phyloP scores from a whole-genome alignment of 2,329 filamentous ascomycete genomes.

The Amesomyces nigricolor region DNA sequence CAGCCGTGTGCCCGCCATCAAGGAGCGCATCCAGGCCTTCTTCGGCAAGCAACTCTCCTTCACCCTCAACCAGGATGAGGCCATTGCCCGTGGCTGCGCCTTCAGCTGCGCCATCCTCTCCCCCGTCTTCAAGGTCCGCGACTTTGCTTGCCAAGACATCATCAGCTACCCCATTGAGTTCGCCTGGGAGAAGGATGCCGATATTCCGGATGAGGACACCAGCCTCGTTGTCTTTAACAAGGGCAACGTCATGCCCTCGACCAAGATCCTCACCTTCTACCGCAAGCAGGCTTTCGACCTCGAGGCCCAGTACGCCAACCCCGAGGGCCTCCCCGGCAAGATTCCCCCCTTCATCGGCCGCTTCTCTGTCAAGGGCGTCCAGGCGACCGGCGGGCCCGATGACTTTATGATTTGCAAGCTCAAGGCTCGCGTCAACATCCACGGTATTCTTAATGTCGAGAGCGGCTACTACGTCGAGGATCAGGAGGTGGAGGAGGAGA shows the following conservation, averaged over 20 bases:
- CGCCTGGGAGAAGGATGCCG: constrained; percentile 95
- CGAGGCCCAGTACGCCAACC: constrained; percentile 87
- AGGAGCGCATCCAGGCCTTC: constrained; percentile 82
- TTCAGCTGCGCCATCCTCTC: constrained; percentile 98
- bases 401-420: constrained; percentile 99
- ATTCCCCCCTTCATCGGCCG: constrained; percentile 91
- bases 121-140: constrained; percentile 94
- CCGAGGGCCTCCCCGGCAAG: constrained; percentile 82
- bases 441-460: constrained; percentile 94
- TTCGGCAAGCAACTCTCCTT: constrained; percentile 91
- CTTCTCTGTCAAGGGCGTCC: constrained; percentile 96
- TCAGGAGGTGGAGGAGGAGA: constrained; percentile 80
- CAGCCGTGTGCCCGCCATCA: constrained; percentile 88
- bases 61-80: constrained; percentile 98
- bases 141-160: constrained; percentile 96
- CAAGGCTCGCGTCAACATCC: constrained; percentile 92
- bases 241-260: constrained; percentile 94
- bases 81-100: constrained; percentile 87
- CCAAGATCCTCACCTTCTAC: constrained; percentile 99
- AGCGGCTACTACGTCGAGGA: constrained; percentile 98
- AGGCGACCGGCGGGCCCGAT: constrained; percentile 76
- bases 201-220: constrained; percentile 98
- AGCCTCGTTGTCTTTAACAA: constrained; percentile 96
- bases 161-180: constrained; percentile 98
- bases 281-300: constrained; percentile 95